These are phyloP conservation scores for Ogataea neopini DNA, from an alignment of 805 yeast species.

Conservation along the genomic window DNA sequence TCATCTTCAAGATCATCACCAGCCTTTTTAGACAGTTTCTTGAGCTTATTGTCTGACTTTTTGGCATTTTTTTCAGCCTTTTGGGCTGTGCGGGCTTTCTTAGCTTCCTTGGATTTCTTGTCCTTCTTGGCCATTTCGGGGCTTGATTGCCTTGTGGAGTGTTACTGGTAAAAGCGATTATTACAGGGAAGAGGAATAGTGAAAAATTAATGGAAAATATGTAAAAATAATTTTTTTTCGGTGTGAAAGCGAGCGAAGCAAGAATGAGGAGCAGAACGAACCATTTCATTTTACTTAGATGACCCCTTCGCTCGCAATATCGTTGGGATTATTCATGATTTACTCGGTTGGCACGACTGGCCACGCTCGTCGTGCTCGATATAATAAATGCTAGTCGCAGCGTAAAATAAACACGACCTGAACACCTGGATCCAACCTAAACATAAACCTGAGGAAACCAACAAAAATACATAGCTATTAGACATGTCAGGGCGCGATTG, in stretches of 20 bases:
- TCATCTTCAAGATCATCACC: conserved; percentile 83
- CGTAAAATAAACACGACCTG: not conserved
- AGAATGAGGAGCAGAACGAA: too few relatives aligned
- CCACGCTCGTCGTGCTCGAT: not conserved
- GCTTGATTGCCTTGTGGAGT: too few relatives aligned
- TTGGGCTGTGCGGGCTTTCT: conserved; percentile 83
- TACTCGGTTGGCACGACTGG: too few relatives aligned
- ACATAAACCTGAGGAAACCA: conserved; percentile 4
- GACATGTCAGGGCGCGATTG: not conserved
- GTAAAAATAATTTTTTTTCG: too few relatives aligned
- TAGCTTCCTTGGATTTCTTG: conserved; percentile 86
- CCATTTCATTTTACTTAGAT: too few relatives aligned
- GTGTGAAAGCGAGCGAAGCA: not conserved
- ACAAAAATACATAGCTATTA: conserved; percentile 7
- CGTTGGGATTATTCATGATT: too few relatives aligned
- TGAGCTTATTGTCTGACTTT: conserved; percentile 73
- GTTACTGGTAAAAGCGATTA: too few relatives aligned
- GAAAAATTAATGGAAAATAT: too few relatives aligned
- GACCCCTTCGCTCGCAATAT: too few relatives aligned
- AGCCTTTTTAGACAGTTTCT: conserved; percentile 69
- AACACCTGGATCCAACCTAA: conserved; percentile 1
- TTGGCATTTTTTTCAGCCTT: conserved; percentile 74
- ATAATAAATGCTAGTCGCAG: conserved; percentile 2
- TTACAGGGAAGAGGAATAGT: too few relatives aligned
- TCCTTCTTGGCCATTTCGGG: conserved; percentile 88